Evolutionary conservation across 148 eudicot species (phyloP).

Genomic region (Polygonum maritimum): DNA sequence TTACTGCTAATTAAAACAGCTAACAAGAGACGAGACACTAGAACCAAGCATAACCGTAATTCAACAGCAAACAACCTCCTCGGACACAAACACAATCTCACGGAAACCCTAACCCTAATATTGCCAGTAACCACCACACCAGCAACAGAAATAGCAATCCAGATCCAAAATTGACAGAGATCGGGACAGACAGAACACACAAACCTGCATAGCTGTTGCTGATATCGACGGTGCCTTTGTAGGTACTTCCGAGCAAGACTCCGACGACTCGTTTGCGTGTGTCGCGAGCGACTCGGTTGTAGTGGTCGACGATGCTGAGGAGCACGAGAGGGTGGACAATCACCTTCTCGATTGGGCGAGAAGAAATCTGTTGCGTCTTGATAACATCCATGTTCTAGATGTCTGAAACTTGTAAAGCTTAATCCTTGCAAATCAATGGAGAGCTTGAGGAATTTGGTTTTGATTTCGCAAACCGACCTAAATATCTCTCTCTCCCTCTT

Average conservation of each 20-base stretch:
- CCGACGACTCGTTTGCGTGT: constrained; percentile 92
- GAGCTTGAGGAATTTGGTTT: background rate
- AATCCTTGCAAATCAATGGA: background rate
- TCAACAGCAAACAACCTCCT: background rate
- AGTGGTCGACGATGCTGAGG: constrained; percentile 91
- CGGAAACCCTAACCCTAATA: background rate
- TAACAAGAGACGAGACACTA: background rate
- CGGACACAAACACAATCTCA: background rate
- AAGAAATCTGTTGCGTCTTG: constrained; percentile 81
- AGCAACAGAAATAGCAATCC: background rate
- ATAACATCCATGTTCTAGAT: constrained; percentile 64
- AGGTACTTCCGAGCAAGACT: constrained; percentile 70
- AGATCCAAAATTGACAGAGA: constrained; percentile 5
- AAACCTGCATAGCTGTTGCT: constrained; percentile 67
- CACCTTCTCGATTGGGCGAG: constrained; percentile 74
- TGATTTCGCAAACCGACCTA: background rate
- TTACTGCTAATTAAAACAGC: background rate
- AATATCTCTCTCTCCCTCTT: background rate
- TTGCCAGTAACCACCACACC: background rate
- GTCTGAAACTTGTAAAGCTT: background rate
- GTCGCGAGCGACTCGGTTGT: constrained; percentile 94
- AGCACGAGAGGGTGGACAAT: constrained; percentile 89
- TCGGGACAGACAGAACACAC: background rate
- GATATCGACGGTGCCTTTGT: constrained; percentile 77
- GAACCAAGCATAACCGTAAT: background rate